phyloP scores from a whole-genome alignment of 2,329 filamentous ascomycete species.

The Xylariaceae sp. region DNA sequence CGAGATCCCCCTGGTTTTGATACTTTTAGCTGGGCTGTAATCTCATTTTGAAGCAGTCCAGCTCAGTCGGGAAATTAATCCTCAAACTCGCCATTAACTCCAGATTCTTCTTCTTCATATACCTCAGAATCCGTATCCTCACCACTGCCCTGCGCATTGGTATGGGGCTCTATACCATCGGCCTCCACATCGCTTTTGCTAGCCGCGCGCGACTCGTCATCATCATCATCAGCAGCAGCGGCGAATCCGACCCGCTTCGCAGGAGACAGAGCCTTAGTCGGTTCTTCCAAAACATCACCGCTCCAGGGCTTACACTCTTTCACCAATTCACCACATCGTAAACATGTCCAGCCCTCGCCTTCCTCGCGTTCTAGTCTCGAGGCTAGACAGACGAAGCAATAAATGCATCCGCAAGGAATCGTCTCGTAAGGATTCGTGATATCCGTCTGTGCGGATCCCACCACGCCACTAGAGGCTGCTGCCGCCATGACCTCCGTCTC shows the following conservation, averaged over 20 bases:
- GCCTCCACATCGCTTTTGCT: conserved; percentile 23
- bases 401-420: conserved; percentile 82
- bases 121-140: conserved; percentile 30
- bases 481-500: conserved; percentile 73
- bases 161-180: conserved; percentile 9
- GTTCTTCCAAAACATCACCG: conserved; percentile 72
- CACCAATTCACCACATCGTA: conserved; percentile 78
- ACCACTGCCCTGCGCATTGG: conserved; percentile 12
- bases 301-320: conserved; percentile 87
- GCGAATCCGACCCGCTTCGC: conserved; percentile 57
- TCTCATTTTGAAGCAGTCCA: too few species aligned
- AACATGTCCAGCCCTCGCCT: conserved; percentile 86
- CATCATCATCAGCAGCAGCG: conserved; percentile 49
- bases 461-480: conserved; percentile 65
- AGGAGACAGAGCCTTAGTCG: conserved; percentile 34
- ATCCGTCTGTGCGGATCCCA: conserved; percentile 85
- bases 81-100: conserved; percentile 26
- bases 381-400: conserved; percentile 94
- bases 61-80: conserved; percentile 17
- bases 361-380: conserved; percentile 86
- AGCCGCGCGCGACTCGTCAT: conserved; percentile 25
- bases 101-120: conserved; percentile 32
- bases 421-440: conserved; percentile 95
- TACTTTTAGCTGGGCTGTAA: too few species aligned
- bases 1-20: too few species aligned